Base-by-base conservation (phyloP, 352 stramenopile species). In the Globisporangium emineosum region DNA sequence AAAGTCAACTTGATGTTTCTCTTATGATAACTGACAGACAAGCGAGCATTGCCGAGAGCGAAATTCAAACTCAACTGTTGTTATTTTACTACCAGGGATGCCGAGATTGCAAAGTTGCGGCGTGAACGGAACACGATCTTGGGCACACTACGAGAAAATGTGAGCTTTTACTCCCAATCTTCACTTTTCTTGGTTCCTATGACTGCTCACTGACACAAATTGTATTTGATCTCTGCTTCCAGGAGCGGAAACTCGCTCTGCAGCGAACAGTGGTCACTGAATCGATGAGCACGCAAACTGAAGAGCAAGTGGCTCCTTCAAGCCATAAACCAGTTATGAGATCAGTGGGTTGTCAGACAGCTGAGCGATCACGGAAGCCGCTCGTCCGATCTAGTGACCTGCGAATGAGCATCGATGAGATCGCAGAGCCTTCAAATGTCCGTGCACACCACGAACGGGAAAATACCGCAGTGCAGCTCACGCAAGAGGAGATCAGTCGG, bases 61-160 rank as follows among this genome's bases (percentile, higher is more conserved):
- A 32, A 32, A 2, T 32, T 5, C 29, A 32, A 45, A 47, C 40
- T 47, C 40, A 21, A 21, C 7, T 51, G 1, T 29, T 55, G 49
- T 9, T 27, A 2, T 56, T 5, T 68, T 30, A 59, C 64, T 43
- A 51, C 21, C 37, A 89, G 84, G 19, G 80, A 93, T 35, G 63
- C 68, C 0, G 84, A 93, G 60, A 68, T 91, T 27, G 64, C 69
- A 7, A 81, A 82, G 54, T 57, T 90, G 43, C 72, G 81, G 13
- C 78, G 83, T 10, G 83, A 93, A 33, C 75, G 83, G 2, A 93
- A 90, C 60, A 74, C 77, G 8, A 73, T 93, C 29, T 43, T 93
- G 13, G 80, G 57, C 23, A 76, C 83, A 0, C 57, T 93, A 6
- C 78, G 81, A 3, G 81, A 91, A 6, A 66, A 77, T 37, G 72